Percentiles rank a stretch among this genome's conserved stretches.
Evolutionary conservation across 2,329 filamentous ascomycete species (phyloP).

Genomic region (Tolypocladium paradoxum): DNA sequence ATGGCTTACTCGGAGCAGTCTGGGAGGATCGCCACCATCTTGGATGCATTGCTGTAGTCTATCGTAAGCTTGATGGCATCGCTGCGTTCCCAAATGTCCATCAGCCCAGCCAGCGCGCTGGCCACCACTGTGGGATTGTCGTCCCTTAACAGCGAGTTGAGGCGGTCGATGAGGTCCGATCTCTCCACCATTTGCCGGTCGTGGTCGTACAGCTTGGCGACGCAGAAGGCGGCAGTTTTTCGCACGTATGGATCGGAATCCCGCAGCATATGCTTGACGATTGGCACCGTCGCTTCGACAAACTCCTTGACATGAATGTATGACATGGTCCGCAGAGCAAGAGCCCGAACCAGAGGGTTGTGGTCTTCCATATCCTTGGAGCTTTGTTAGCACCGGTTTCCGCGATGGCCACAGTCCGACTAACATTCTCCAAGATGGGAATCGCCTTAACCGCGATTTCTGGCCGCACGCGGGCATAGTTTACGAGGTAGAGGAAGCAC

Average conservation of each 20-base stretch:
- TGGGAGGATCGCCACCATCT: slow-evolving; percentile 91
- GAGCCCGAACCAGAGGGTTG: slow-evolving; percentile 84
- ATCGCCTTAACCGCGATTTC: slow-evolving; percentile 91
- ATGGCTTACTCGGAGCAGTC: slow-evolving; percentile 85
- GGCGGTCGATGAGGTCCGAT: slow-evolving; percentile 81
- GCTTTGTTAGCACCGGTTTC: slow-evolving; percentile 6
- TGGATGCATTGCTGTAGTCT: slow-evolving; percentile 93
- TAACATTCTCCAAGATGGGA: slow-evolving; percentile 70
- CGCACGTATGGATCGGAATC: slow-evolving; percentile 92
- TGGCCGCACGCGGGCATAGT: slow-evolving; percentile 89
- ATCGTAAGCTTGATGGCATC: slow-evolving; percentile 97
- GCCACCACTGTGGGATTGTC: slow-evolving; percentile 97
- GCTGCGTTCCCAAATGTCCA: slow-evolving; percentile 98
- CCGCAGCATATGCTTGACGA: slow-evolving; percentile 71
- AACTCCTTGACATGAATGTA: slow-evolving; percentile 96
- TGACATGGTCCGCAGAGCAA: slow-evolving; percentile 89
- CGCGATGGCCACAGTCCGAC: slow-evolving; percentile 9
- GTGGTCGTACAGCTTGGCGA: slow-evolving; percentile 96
- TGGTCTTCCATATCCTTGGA: slow-evolving; percentile 82
- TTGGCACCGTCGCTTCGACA: slow-evolving; percentile 77
- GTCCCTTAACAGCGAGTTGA: slow-evolving; percentile 83
- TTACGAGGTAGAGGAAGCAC: slow-evolving; percentile 96
- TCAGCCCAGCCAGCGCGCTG: slow-evolving; percentile 78
- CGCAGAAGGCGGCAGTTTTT: slow-evolving; percentile 92
- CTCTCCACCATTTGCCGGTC: slow-evolving; percentile 81